These are phyloP conservation scores for Boechera divaricarpa DNA, from an alignment of 345 rosid genomes.

Conservation along the genomic window DNA sequence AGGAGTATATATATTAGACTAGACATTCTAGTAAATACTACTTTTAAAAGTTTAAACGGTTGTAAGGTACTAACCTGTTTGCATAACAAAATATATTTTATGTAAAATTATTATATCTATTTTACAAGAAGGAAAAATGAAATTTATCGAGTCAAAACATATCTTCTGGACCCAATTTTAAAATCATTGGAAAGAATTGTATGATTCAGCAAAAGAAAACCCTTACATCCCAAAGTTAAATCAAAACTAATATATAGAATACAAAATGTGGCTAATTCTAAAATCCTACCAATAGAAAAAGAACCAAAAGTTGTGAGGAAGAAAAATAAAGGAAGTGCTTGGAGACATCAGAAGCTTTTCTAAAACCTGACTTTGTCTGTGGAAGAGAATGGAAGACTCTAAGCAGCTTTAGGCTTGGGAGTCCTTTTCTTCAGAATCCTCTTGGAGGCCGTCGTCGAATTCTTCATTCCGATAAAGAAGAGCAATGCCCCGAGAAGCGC, in stretches of 20 bases:
- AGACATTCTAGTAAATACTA: neutral
- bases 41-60: neutral
- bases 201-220: slow-evolving; percentile 15
- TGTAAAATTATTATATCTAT: neutral
- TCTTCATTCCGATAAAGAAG: slow-evolving; percentile 86
- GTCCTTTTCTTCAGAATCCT: slow-evolving; percentile 64
- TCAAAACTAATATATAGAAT: neutral
- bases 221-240: slow-evolving; percentile 7
- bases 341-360: slow-evolving; percentile 31
- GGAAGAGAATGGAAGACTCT: slow-evolving; percentile 33
- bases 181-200: neutral
- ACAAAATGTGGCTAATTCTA: slow-evolving; percentile 33
- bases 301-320: slow-evolving; percentile 19
- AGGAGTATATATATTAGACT: neutral
- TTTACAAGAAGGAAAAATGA: neutral
- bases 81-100: neutral
- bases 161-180: neutral
- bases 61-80: neutral
- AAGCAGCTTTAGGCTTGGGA: slow-evolving; percentile 59
- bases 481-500: slow-evolving; percentile 84
- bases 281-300: slow-evolving; percentile 10
- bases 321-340: neutral
- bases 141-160: neutral
- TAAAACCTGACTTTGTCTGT: slow-evolving; percentile 29
- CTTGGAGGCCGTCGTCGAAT: slow-evolving; percentile 50